Percentiles rank a stretch among this genome's conserved stretches.
These are phyloP conservation scores for Cyclostephanos tholiformis DNA, from an alignment of 108 stramenopile species.

Conservation along the genomic window DNA sequence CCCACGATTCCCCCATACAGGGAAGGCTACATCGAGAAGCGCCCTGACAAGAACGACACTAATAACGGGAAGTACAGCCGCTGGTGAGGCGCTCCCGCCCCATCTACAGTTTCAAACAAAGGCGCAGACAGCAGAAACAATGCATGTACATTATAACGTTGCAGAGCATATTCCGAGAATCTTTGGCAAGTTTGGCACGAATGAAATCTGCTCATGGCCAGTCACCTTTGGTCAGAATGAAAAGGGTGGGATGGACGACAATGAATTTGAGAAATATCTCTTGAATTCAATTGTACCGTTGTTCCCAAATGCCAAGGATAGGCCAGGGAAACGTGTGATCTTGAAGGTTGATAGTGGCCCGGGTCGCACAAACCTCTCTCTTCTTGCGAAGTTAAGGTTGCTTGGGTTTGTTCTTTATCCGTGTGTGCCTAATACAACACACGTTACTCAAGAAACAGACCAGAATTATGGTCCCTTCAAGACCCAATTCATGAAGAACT, in stretches of 20 bases:
- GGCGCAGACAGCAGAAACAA: not conserved
- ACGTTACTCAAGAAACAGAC: conserved; percentile 7
- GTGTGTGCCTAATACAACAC: conserved; percentile 13
- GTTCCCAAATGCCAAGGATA: conserved; percentile 16
- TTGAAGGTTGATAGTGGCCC: conserved; percentile 22
- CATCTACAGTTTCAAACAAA: not conserved
- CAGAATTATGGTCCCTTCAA: conserved; percentile 25
- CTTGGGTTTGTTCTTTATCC: conserved; percentile 20
- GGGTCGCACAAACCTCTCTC: not conserved
- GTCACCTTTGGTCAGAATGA: conserved; percentile 25
- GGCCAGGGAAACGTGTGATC: conserved; percentile 9
- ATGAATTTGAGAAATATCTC: conserved; percentile 11
- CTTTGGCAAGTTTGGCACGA: conserved; percentile 7
- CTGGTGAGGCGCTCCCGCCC: conserved; percentile 7
- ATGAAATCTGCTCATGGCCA: not conserved
- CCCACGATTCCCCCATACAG: conserved; percentile 12
- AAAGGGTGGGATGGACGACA: conserved; percentile 26
- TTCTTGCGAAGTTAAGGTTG: not conserved
- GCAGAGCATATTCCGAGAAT: not conserved
- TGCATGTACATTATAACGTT: not conserved
- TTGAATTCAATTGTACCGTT: conserved; percentile 12
- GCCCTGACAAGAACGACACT: not conserved
- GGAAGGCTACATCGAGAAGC: conserved; percentile 12
- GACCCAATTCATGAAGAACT: not conserved
- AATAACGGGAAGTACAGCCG: conserved; percentile 23